A percentile compares a stretch with the other conserved stretches of the same genome.
Conservation (phyloP, 1,284 basidiomycete genomes). For the Apiotrichum gamsii region DNA sequence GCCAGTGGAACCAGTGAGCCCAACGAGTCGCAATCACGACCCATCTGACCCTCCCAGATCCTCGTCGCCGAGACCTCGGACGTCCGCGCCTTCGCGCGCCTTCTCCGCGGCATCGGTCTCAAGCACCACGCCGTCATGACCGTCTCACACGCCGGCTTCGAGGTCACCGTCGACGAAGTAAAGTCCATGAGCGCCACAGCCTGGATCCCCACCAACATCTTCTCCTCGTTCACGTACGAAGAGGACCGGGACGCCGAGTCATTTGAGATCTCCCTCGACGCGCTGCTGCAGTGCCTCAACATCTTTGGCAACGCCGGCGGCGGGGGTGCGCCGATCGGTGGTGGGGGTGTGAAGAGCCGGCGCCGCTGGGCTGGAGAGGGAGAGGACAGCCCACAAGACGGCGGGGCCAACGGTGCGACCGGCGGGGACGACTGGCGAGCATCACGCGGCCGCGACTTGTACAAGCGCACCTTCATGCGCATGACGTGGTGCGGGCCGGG, state of each 20-base stretch:
- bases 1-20: not conserved
- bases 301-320: slow-evolving; percentile 73
- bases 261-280: slow-evolving; percentile 76
- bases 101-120: slow-evolving; percentile 72
- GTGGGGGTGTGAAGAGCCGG: slow-evolving; percentile 10
- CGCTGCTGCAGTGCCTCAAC: slow-evolving; percentile 80
- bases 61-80: slow-evolving; percentile 69
- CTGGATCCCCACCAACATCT: slow-evolving; percentile 72
- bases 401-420: slow-evolving; percentile 47
- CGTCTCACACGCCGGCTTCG: slow-evolving; percentile 63
- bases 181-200: slow-evolving; percentile 72
- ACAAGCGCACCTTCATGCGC: slow-evolving; percentile 66
- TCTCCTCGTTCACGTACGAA: slow-evolving; percentile 64
- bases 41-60: slow-evolving; percentile 54
- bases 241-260: slow-evolving; percentile 44
- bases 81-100: slow-evolving; percentile 64
- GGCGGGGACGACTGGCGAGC: slow-evolving; percentile 21
- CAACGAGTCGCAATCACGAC: rapidly evolving
- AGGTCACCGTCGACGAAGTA: slow-evolving; percentile 81
- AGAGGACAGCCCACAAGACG: too few relatives aligned
- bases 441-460: slow-evolving; percentile 11
- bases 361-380: slow-evolving; percentile 50
- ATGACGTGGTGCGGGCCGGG: slow-evolving; percentile 75
- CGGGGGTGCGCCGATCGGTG: slow-evolving; percentile 1
- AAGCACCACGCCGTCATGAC: slow-evolving; percentile 69